Base-by-base conservation (phyloP, 2,329 filamentous ascomycete genomes). In the Cladorrhinum sp. region DNA sequence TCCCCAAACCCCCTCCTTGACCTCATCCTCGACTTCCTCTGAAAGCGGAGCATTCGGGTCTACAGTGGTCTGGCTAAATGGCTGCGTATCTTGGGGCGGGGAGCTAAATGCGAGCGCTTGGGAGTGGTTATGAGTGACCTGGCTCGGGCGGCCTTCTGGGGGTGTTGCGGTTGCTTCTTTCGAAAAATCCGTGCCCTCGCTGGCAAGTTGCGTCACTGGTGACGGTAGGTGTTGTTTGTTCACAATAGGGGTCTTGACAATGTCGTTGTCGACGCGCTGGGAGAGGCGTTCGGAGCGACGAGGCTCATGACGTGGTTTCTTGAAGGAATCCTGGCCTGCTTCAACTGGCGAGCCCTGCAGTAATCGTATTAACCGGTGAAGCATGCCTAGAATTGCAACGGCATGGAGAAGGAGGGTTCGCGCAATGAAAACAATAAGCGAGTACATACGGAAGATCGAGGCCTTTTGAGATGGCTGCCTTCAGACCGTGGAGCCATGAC, bases 271-370 rank as follows among this genome's bases (percentile, higher is more conserved):
- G 60, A 66, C 67, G 59, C 79, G 79, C 66, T 85, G 84, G n/a
- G 67, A 69, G 32, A 92, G 78, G 64, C 91, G 87, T 66, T 90
- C 81, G 50, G 91, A 92, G 60, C 91, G 86, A 64, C 93, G 88
- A 62, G 89, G 87, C 74, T 96, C 96, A 82, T 97, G 86, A 64
- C 93, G 88, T 62, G 89, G 87, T 75, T 96, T 96, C 82, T 97
- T 97, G 64, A 82, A 78, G 64, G 82, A 80, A 65, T 82, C 80
- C 66, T 84, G 81, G 64, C 81, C 78, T 67, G 84, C 81, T 58
- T 88, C 85, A 67, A 85, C 86, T 55, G 83, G 79, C 48, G 88
- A 91, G 67, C 80, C 83, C 90, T 93, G 75, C 66, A 72, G 53
- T 13, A 24, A 29, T 52, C 59, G 54, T 56, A 71, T 73, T 69